phyloP scores from a whole-genome alignment of 371 early-diverging fungal species.

The Mucor sp. region DNA sequence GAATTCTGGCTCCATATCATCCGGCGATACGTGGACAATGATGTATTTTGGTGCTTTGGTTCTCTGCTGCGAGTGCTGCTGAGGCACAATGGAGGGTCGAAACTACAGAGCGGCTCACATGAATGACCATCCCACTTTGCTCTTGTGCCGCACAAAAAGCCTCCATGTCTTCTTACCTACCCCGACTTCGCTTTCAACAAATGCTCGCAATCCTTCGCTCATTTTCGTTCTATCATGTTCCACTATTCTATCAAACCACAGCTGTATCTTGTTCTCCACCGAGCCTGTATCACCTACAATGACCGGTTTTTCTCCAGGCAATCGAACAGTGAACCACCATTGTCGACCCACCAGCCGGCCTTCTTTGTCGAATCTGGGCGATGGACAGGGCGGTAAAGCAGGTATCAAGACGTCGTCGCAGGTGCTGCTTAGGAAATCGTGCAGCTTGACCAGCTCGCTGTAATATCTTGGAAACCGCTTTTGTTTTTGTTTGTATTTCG shows the following conservation, averaged over 20 bases:
- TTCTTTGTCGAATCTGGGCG: slow-evolving; percentile 35
- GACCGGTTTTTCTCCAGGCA: slow-evolving; percentile 4
- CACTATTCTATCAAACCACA: slow-evolving; percentile 44
- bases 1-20: slow-evolving; percentile 43
- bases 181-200: slow-evolving; percentile 52
- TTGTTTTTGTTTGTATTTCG: slow-evolving; percentile 43
- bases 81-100: slow-evolving; percentile 14
- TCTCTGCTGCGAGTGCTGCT: not conserved
- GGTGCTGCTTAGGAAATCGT: slow-evolving; percentile 29
- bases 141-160: too few species aligned
- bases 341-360: slow-evolving; percentile 28
- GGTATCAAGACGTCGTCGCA: slow-evolving; percentile 44
- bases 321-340: slow-evolving; percentile 39
- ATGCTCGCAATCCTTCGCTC: slow-evolving; percentile 48
- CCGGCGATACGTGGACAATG: slow-evolving; percentile 16
- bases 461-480: slow-evolving; percentile 48
- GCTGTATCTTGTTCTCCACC: slow-evolving; percentile 34
- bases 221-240: slow-evolving; percentile 30
- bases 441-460: slow-evolving; percentile 41
- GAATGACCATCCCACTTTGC: too few species aligned
- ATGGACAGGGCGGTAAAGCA: slow-evolving; percentile 39
- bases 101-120: slow-evolving; percentile 11
- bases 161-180: slow-evolving; percentile 28
- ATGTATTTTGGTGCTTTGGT: slow-evolving; percentile 7
- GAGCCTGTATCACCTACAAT: not conserved